Conservation (phyloP, 495 filamentous ascomycete genomes). For the Aspergillus cristatus region DNA sequence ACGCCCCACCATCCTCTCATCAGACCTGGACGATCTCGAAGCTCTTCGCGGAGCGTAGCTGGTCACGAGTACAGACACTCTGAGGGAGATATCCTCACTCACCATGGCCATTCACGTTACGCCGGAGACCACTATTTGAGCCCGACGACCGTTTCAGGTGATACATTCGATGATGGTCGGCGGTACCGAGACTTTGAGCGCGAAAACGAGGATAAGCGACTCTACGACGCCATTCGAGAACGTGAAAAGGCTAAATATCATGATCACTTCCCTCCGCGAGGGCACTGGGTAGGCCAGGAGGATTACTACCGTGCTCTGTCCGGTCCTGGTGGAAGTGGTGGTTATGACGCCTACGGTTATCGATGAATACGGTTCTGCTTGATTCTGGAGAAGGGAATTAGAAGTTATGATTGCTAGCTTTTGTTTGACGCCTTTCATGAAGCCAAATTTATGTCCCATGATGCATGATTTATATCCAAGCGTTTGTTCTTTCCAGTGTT, state of each 20-base stretch:
- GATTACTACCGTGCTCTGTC: constrained; percentile 33
- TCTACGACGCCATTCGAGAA: constrained; percentile 20
- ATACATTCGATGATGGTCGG: constrained; percentile 20
- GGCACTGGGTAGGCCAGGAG: constrained; percentile 24
- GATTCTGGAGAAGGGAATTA: no score
- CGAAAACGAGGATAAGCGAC: constrained; percentile 14
- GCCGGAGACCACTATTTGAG: constrained; percentile 20
- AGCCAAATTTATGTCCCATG: no score
- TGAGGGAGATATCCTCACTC: constrained; percentile 26
- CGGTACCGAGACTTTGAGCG: constrained; percentile 19
- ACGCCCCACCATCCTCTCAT: constrained; percentile 4
- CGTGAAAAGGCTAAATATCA: constrained; percentile 20
- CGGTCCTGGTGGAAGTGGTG: constrained; percentile 20
- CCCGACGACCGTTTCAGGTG: constrained; percentile 16
- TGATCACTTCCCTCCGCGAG: constrained; percentile 4
- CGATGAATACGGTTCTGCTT: constrained; percentile 9
- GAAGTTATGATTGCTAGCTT: not conserved
- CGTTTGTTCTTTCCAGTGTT: constrained; percentile 1
- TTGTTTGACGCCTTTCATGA: constrained; percentile 5
- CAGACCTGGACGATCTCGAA: constrained; percentile 19
- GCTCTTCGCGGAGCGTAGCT: constrained; percentile 23
- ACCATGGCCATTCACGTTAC: constrained; percentile 11
- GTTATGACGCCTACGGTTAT: constrained; percentile 23
- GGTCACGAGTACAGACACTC: constrained; percentile 31
- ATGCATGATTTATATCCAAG: not conserved